These are phyloP conservation scores for Backusella macrospora DNA, from an alignment of 192 early-diverging fungal species.

Conservation along the genomic window DNA sequence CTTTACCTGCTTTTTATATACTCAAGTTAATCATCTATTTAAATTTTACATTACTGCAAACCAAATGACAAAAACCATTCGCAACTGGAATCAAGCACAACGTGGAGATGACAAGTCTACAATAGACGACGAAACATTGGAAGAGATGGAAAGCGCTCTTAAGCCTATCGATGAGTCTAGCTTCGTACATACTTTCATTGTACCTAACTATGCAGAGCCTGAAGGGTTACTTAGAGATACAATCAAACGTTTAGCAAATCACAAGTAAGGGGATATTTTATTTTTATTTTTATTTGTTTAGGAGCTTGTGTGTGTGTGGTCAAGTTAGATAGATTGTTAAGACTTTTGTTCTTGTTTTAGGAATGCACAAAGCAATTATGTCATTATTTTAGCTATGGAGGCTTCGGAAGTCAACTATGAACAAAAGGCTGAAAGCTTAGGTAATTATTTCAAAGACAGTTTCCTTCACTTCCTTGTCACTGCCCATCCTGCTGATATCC, in stretches of 20 bases:
- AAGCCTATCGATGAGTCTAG: constrained; percentile 33
- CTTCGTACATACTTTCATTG: constrained; percentile 67
- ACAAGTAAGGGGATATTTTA: constrained; percentile 48
- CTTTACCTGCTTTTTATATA: constrained; percentile 47
- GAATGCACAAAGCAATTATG: constrained; percentile 51
- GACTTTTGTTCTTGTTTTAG: constrained; percentile 24
- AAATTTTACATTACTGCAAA: constrained; percentile 51
- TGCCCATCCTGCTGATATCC: constrained; percentile 65
- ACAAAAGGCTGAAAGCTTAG: constrained; percentile 59
- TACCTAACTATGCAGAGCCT: constrained; percentile 75
- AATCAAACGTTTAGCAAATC: constrained; percentile 68
- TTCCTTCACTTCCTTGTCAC: constrained; percentile 76
- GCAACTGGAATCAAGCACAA: constrained; percentile 39
- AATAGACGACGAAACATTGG: constrained; percentile 1
- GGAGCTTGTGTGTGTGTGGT: constrained; percentile 10
- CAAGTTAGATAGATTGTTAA: background rate
- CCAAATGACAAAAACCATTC: constrained; percentile 46
- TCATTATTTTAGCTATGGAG: constrained; percentile 79
- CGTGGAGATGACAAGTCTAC: constrained; percentile 25
- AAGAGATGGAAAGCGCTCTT: constrained; percentile 20
- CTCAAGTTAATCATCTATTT: constrained; percentile 48
- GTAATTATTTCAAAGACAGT: constrained; percentile 55
- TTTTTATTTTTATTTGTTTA: constrained; percentile 13
- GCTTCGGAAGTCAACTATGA: constrained; percentile 58
- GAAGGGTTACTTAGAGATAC: constrained; percentile 70